These are phyloP conservation scores for Amanita phalloides DNA, from an alignment of 768 basidiomycete species.

Conservation along the genomic window DNA sequence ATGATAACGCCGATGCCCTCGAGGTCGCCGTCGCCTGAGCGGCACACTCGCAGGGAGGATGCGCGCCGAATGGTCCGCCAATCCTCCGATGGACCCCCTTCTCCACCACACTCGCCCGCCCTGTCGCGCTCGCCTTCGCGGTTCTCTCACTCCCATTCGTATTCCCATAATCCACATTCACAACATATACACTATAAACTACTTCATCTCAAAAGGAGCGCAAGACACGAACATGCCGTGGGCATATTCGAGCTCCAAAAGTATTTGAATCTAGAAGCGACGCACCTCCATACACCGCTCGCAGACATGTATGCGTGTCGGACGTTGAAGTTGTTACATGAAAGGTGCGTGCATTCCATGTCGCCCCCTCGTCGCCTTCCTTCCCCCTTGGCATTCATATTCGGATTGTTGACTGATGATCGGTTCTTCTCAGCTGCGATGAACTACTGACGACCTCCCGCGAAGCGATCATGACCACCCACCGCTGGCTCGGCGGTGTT, in stretches of 20 bases:
- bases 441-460: slow-evolving; percentile 38
- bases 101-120: neutral
- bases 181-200: slow-evolving; percentile 25
- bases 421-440: slow-evolving; percentile 28
- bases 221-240: slow-evolving; percentile 39
- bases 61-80: too few species aligned
- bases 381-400: too few species aligned
- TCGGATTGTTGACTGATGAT: too few species aligned
- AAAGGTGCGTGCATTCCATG: slow-evolving; percentile 20
- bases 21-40: slow-evolving; percentile 19
- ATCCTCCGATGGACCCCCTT: too few species aligned
- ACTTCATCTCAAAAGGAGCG: slow-evolving; percentile 21
- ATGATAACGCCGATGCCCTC: slow-evolving; percentile 10
- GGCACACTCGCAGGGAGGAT: neutral
- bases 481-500: slow-evolving; percentile 39
- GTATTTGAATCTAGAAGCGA: slow-evolving; percentile 59
- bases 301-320: slow-evolving; percentile 30
- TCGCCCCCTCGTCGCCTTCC: too few species aligned
- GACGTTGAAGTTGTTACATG: slow-evolving; percentile 32
- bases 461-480: slow-evolving; percentile 26
- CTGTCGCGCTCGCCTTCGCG: neutral
- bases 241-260: slow-evolving; percentile 67
- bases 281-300: slow-evolving; percentile 37
- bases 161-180: neutral
- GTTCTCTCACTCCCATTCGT: neutral